Evolutionary conservation across 257 asterid species (phyloP), one percentile per base, ranked within the genome.

Genomic region (Leptodermis oblonga): DNA sequence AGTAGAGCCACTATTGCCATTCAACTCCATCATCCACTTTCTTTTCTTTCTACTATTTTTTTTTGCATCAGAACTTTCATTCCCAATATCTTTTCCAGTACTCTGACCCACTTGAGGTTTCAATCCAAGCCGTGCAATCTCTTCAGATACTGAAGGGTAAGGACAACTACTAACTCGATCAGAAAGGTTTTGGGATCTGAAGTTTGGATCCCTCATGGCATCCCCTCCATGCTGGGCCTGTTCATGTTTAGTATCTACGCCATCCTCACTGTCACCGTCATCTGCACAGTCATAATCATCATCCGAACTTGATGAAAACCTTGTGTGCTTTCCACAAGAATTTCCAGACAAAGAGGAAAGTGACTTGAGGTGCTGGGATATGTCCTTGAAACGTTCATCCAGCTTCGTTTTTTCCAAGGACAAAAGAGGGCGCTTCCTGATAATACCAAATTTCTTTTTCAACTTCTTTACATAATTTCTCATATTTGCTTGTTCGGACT

Each of bases 111-210:
- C 77, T 54, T 81, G 95, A 58, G 68, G 77, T 84, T 84, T 86
- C 82, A 87, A 80, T 48, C 94, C 92, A 81, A 93, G 83, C 65
- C 96, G 82, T 49, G 70, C 81, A 72, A 67, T 87, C 80, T 93
- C 99, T 85, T 93, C 99, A 83, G 84, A 81, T 68, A 81, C 96
- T 14, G 99, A 93, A 48, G 99, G 99, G 77, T 93, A 90, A 70
- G 99, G 99, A 77, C 99, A 93, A 33, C 87, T 86, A 77, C 87
- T 82, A 48, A 84, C 84, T 78, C 81, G 82, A 54, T 90, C 97
- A 23, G 84, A 58, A 61, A 71, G 56, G 26, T 70, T 81, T 75
- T 76, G 83, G 74, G 74, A 69, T 41, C 76, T 59, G 62, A 67
- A 62, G 67, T 77, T 79, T 67, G 73, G 70, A 68, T 36, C 71